A percentile compares a stretch with the other conserved stretches of the same genome.
Conservation (phyloP, 2,329 filamentous ascomycete species). For the Aspergillus ochraceus region DNA sequence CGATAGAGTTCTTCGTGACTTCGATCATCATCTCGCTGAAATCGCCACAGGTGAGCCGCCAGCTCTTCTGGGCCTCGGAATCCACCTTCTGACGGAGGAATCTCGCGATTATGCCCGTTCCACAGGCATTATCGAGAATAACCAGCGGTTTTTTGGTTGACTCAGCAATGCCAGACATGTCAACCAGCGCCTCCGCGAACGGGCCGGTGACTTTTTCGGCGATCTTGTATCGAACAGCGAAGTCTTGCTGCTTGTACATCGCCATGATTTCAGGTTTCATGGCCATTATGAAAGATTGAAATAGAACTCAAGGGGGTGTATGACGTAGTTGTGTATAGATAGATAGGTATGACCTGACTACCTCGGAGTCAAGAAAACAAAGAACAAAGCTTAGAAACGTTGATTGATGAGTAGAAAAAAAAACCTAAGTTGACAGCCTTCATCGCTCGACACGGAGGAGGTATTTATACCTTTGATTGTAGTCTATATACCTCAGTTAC, state of each 20-base stretch:
- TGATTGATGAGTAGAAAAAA: not conserved
- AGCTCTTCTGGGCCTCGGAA: conserved; percentile 40
- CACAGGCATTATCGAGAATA: conserved; percentile 57
- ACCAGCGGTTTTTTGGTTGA: conserved; percentile 23
- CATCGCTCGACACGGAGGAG: not conserved
- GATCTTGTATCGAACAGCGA: conserved; percentile 26
- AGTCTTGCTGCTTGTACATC: conserved; percentile 18
- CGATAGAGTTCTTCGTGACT: conserved; percentile 40
- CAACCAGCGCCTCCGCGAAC: conserved; percentile 31
- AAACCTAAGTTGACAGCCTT: not conserved
- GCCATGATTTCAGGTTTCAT: conserved; percentile 17
- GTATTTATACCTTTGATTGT: not conserved
- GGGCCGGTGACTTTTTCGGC: conserved; percentile 32
- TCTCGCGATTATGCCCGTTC: conserved; percentile 52
- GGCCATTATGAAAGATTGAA: conserved; percentile 11
- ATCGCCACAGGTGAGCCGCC: conserved; percentile 54
- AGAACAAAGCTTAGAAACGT: not conserved
- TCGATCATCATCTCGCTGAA: conserved; percentile 46
- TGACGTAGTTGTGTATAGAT: not conserved
- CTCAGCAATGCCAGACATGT: conserved; percentile 28
- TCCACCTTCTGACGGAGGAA: conserved; percentile 45
- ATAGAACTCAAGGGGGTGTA: not conserved
- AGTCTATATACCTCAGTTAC: not conserved
- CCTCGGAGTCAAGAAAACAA: not conserved
- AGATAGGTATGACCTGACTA: not conserved